Evolutionary conservation across 106 monocot species (phyloP), one percentile per base, ranked within the genome.

Genomic region (Xerophyta viscosa): DNA sequence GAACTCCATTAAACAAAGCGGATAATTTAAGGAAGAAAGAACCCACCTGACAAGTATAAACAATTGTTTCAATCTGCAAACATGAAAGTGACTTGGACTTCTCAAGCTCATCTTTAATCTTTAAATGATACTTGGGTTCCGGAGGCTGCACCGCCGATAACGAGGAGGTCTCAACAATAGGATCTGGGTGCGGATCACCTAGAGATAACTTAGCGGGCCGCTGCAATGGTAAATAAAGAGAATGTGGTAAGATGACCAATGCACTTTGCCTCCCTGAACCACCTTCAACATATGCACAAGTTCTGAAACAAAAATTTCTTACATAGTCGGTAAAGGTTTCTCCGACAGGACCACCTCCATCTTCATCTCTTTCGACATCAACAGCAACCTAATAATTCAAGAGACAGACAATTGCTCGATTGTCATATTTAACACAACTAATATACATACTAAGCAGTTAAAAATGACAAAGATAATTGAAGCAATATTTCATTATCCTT

Each of bases 291-390:
- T 33, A 33, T 33, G 33, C 5, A 10, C 33, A 33, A 10, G 10
- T 33, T 10, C 18, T 10, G n/a, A 17, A 43, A 17, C 12, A 50
- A 50, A 20, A 24, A 50, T 20, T 44, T 24, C 78, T 77, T 76
- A 98, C 98, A 83, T 98, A 98, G 48, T 98, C 96, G 36, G 66
- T 90, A 66, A 98, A 98, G 48, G 96, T 98, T 62, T 98, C 96
- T 61, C 89, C 96, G 74, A 63, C 68, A 11, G 71, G 54, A 57
- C 96, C 96, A 46, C 82, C 85, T 75, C 79, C 89, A 66, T 89
- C 96, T 77, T 90, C 96, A 74, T 98, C 96, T 29, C 96, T 68
- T 63, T 98, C 96, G 25, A 98, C 85, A 74, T 98, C 96, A 67
- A 90, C 65, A 12, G 86, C 96, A 50, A 90, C 85, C 96, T 85